Conservation (phyloP, 805 yeast species). For the Debaryomyces prosopidis region DNA sequence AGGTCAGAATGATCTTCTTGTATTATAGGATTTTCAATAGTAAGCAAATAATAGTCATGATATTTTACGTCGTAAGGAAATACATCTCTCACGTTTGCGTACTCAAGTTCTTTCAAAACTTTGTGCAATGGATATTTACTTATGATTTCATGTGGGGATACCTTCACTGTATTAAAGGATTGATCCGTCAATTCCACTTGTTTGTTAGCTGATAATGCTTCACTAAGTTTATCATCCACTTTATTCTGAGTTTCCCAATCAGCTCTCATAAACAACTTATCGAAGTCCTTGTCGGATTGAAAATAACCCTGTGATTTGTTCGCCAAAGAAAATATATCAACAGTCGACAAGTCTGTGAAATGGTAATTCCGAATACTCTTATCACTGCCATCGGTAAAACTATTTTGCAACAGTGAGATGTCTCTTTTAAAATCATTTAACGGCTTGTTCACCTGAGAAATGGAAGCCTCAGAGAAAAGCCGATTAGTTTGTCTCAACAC, state of each 20-base stretch:
- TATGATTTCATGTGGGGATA: neutral
- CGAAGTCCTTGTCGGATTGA: neutral
- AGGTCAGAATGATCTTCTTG: constrained; percentile 23
- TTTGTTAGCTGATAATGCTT: constrained; percentile 4
- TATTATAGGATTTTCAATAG: constrained; percentile 30
- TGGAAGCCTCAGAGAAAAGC: constrained; percentile 26
- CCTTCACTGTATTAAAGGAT: constrained; percentile 1
- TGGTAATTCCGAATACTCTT: constrained; percentile 28
- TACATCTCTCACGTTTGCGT: constrained; percentile 7
- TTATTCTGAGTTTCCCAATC: constrained; percentile 8
- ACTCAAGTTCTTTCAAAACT: constrained; percentile 4
- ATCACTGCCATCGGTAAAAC: constrained; percentile 3
- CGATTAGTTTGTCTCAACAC: constrained; percentile 27
- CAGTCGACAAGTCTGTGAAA: constrained; percentile 26
- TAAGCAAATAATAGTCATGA: constrained; percentile 24
- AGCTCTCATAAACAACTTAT: constrained; percentile 1
- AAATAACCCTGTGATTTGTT: constrained; percentile 9
- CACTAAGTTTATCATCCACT: constrained; percentile 13
- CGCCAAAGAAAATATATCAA: constrained; percentile 32
- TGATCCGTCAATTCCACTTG: constrained; percentile 5
- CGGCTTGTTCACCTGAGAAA: constrained; percentile 23
- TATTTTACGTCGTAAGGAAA: constrained; percentile 34
- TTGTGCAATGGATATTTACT: constrained; percentile 1
- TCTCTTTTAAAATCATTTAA: constrained; percentile 11
- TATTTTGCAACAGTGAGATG: constrained; percentile 10